Percentiles rank a stretch among this genome's conserved stretches.
Evolutionary conservation across 1,284 basidiomycete genomes (phyloP).

Genomic region (Meripilus lineatus): DNA sequence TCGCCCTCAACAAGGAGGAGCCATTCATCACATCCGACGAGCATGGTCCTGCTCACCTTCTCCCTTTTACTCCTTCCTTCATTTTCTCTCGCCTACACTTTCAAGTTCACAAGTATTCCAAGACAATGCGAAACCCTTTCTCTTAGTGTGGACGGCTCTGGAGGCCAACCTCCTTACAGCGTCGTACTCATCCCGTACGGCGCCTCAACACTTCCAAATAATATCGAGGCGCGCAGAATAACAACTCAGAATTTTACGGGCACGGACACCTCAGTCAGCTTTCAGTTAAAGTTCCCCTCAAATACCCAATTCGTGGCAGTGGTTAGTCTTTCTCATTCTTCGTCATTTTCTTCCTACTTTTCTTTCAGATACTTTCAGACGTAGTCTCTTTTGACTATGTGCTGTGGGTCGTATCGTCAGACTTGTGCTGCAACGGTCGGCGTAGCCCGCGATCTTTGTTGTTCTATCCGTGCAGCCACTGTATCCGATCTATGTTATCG

Average conservation of each 20-base stretch:
- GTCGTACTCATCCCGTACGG: conserved; percentile 65
- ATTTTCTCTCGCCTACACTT: conserved; percentile 47
- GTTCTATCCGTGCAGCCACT: too few relatives aligned
- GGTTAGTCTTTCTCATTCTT: conserved; percentile 40
- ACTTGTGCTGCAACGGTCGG: too few relatives aligned
- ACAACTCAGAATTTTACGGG: conserved; percentile 48
- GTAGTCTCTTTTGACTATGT: too few relatives aligned
- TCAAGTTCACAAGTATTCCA: conserved; percentile 52
- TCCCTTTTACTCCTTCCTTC: conserved; percentile 17
- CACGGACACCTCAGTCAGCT: conserved; percentile 37
- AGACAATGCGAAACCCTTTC: conserved; percentile 61
- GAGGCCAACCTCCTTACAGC: conserved; percentile 58
- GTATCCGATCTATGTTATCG: too few relatives aligned
- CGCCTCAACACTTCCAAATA: conserved; percentile 51
- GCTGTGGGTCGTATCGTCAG: too few relatives aligned
- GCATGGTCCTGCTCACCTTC: conserved; percentile 13
- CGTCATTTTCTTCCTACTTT: too few relatives aligned
- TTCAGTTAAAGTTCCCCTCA: conserved; percentile 61
- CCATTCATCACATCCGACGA: too few relatives aligned
- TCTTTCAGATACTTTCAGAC: too few relatives aligned
- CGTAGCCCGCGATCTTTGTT: too few relatives aligned
- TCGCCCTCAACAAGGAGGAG: conserved; percentile 3
- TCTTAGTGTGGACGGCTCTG: conserved; percentile 46
- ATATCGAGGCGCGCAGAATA: conserved; percentile 61
- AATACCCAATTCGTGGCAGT: conserved; percentile 71